Evolutionary conservation across 495 filamentous ascomycete genomes (phyloP).

Genomic region (Clohesyomyces aquaticus): DNA sequence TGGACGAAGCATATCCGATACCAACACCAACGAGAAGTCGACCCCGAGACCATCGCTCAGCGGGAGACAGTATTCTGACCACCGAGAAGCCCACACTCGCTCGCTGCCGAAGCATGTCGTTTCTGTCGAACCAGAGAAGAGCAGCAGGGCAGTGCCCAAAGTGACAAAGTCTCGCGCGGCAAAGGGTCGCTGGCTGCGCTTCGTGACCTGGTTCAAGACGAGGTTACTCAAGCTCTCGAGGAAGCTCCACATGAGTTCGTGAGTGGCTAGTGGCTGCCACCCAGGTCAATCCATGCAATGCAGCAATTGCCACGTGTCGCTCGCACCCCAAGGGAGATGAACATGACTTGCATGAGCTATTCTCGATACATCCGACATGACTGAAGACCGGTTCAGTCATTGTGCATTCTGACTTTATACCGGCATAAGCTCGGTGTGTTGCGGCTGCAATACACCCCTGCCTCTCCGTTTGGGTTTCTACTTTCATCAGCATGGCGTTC

Average conservation of each 20-base stretch:
- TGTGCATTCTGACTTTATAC: not conserved
- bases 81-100: slow-evolving; percentile 26
- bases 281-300: not conserved
- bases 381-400: not conserved
- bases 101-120: slow-evolving; percentile 29
- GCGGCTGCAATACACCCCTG: not conserved
- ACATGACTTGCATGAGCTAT: slow-evolving; percentile 1
- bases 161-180: slow-evolving; percentile 32
- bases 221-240: slow-evolving; percentile 38
- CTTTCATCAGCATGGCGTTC: slow-evolving; percentile 32
- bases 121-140: slow-evolving; percentile 26
- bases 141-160: slow-evolving; percentile 19
- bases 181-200: slow-evolving; percentile 42
- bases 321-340: not conserved
- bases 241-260: slow-evolving; percentile 20
- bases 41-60: slow-evolving; percentile 30
- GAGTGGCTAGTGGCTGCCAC: slow-evolving; percentile 27
- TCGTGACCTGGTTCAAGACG: slow-evolving; percentile 45
- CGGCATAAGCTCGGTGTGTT: too few species aligned
- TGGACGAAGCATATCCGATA: slow-evolving; percentile 18
- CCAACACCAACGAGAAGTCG: slow-evolving; percentile 24
- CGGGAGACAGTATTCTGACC: slow-evolving; percentile 40
- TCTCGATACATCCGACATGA: not conserved
- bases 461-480: slow-evolving; percentile 1
- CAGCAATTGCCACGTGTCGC: slow-evolving; percentile 1